Evolutionary conservation across 2,329 filamentous ascomycete species (phyloP).

Genomic region (Paraphoma sp.): DNA sequence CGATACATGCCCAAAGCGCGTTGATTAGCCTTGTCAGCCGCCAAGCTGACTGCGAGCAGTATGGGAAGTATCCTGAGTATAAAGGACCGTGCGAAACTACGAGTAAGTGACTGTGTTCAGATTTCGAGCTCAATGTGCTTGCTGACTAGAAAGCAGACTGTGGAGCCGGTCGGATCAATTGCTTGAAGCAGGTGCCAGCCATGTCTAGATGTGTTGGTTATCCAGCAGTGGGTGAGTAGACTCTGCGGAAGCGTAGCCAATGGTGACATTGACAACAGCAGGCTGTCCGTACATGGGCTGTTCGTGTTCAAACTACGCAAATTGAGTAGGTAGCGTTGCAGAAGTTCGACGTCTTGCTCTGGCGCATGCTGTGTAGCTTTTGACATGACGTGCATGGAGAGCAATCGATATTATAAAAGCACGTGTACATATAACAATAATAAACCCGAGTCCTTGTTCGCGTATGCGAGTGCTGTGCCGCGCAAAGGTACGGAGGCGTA

Average conservation of each 20-base stretch:
- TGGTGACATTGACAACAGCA: background rate
- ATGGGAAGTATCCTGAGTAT: constrained; percentile 8
- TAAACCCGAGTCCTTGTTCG: too few relatives aligned
- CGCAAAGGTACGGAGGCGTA: background rate
- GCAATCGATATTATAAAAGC: too few relatives aligned
- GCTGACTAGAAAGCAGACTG: constrained; percentile 6
- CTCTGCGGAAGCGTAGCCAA: background rate
- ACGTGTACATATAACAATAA: too few relatives aligned
- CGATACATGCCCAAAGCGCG: background rate
- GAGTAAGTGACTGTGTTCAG: background rate
- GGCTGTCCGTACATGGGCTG: constrained; percentile 10
- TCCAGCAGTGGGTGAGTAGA: constrained; percentile 6
- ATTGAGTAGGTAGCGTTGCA: background rate
- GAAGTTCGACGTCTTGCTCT: too few relatives aligned
- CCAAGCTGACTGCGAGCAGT: constrained; percentile 8
- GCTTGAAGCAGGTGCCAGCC: constrained; percentile 6
- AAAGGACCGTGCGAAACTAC: constrained; percentile 6
- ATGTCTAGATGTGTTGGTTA: constrained; percentile 3
- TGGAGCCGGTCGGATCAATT: constrained; percentile 6
- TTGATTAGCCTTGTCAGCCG: constrained; percentile 2
- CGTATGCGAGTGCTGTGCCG: too few relatives aligned
- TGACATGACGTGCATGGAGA: too few relatives aligned
- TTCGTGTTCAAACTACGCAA: constrained; percentile 3
- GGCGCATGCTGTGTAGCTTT: too few relatives aligned
- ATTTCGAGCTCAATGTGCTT: too few relatives aligned